Evolutionary conservation across 2,329 filamentous ascomycete species (phyloP).

Genomic region (Pseudogymnoascus sp.): DNA sequence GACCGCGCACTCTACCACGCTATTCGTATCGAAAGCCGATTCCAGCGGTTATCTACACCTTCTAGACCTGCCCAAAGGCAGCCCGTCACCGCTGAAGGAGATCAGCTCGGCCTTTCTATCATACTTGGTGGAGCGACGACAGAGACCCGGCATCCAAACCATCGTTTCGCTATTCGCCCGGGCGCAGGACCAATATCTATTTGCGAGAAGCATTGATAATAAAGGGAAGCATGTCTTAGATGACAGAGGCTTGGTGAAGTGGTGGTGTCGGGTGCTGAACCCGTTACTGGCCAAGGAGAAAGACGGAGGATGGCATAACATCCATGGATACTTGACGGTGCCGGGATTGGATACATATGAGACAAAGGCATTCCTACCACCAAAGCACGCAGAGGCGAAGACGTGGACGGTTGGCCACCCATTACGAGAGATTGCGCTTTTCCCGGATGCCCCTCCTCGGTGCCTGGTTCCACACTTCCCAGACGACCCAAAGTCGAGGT

Average conservation of each 20-base stretch:
- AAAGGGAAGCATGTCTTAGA: conserved; percentile 81
- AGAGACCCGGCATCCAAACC: conserved; percentile 57
- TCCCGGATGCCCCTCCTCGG: conserved; percentile 63
- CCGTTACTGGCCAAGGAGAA: conserved; percentile 48
- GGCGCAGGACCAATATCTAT: conserved; percentile 88
- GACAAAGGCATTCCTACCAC: conserved; percentile 69
- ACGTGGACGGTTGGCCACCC: conserved; percentile 66
- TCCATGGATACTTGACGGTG: conserved; percentile 77
- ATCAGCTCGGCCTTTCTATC: conserved; percentile 69
- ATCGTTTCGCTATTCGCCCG: conserved; percentile 87
- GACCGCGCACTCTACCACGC: conserved; percentile 69
- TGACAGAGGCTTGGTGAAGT: conserved; percentile 81
- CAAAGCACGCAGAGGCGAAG: conserved; percentile 33
- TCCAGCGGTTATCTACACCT: conserved; percentile 80
- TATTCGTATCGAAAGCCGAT: conserved; percentile 96
- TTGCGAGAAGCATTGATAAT: conserved; percentile 85
- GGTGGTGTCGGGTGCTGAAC: conserved; percentile 90
- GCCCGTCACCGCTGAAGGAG: conserved; percentile 64
- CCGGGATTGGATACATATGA: conserved; percentile 81
- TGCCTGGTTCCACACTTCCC: conserved; percentile 86
- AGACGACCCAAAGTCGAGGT: conserved; percentile 90
- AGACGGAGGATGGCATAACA: conserved; percentile 34
- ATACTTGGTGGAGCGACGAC: conserved; percentile 62
- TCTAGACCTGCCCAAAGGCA: conserved; percentile 53
- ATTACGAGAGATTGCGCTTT: conserved; percentile 56